phyloP scores from a whole-genome alignment of 768 basidiomycete species.

The Tylopilus sp. region DNA sequence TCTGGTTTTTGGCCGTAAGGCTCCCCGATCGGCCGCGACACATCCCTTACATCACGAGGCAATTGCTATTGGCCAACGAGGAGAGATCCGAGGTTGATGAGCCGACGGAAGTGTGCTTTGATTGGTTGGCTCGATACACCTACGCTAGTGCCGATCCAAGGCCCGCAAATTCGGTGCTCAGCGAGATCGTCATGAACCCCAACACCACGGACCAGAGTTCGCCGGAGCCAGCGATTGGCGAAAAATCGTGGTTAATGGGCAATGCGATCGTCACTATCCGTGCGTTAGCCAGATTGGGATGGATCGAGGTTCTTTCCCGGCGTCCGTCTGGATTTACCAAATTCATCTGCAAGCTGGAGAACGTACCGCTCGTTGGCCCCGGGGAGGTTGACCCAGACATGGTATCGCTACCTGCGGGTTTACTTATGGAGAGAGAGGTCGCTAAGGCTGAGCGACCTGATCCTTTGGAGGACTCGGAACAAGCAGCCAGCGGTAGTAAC shows the following conservation, averaged over 20 bases:
- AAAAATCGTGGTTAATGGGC: constrained; percentile 86
- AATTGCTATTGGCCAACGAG: constrained; percentile 83
- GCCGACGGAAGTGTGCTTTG: constrained; percentile 93
- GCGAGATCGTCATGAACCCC: constrained; percentile 73
- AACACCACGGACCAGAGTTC: constrained; percentile 27
- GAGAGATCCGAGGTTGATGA: constrained; percentile 73
- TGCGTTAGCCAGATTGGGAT: constrained; percentile 67
- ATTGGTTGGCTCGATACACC: constrained; percentile 94
- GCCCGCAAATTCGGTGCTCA: constrained; percentile 74
- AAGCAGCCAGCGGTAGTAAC: background rate
- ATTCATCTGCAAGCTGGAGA: constrained; percentile 83
- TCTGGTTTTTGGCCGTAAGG: constrained; percentile 91
- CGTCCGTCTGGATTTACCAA: constrained; percentile 87
- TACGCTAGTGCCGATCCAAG: constrained; percentile 93
- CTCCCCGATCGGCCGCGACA: constrained; percentile 77
- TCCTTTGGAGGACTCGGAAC: constrained; percentile 18
- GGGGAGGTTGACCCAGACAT: constrained; percentile 84
- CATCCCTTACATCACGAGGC: constrained; percentile 81
- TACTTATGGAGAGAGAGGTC: constrained; percentile 64
- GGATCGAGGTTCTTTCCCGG: constrained; percentile 83
- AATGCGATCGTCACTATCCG: constrained; percentile 83
- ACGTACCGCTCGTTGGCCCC: constrained; percentile 78
- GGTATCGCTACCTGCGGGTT: constrained; percentile 64
- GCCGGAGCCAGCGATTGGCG: constrained; percentile 41
- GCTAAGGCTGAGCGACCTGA: constrained; percentile 32